Percentiles rank a stretch among this genome's conserved stretches.
phyloP scores from a whole-genome alignment of 495 filamentous ascomycete genomes.

The Neurospora sp. region DNA sequence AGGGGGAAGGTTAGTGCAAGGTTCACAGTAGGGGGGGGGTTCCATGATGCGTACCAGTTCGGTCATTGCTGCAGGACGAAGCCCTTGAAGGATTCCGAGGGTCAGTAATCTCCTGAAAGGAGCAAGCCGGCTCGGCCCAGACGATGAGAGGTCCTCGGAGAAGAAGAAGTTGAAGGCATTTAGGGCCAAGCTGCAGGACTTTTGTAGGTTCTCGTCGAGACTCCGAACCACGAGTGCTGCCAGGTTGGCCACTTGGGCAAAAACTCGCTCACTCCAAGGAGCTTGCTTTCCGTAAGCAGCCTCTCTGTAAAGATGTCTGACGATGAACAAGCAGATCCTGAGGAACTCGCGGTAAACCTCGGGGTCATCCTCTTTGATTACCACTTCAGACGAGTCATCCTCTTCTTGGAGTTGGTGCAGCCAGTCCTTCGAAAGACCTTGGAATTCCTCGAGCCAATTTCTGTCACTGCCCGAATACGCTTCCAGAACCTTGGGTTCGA shows the following conservation, averaged over 20 bases:
- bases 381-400: not conserved
- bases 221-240: conserved; percentile 18
- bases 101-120: conserved; percentile 17
- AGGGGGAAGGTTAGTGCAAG: conserved; percentile 4
- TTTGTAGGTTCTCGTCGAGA: conserved; percentile 17
- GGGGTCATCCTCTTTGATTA: conserved; percentile 8
- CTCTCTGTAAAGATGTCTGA: conserved; percentile 14
- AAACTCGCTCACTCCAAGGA: conserved; percentile 15
- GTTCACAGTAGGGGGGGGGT: not conserved
- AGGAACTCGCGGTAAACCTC: conserved; percentile 19
- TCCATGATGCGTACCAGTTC: conserved; percentile 21
- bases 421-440: conserved; percentile 11
- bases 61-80: conserved; percentile 28
- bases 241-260: conserved; percentile 20
- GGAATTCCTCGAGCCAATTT: conserved; percentile 18
- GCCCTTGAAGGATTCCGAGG: conserved; percentile 34
- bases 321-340: conserved; percentile 13
- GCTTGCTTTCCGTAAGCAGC: conserved; percentile 4
- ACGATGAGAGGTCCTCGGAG: not conserved
- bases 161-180: conserved; percentile 28
- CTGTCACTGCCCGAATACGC: conserved; percentile 3
- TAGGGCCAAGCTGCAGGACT: conserved; percentile 14
- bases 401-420: conserved; percentile 5
- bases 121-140: not conserved
- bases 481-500: conserved; percentile 2